Evolutionary conservation across 768 basidiomycete species (phyloP).

Genomic region (Leucocoprinus sp.): DNA sequence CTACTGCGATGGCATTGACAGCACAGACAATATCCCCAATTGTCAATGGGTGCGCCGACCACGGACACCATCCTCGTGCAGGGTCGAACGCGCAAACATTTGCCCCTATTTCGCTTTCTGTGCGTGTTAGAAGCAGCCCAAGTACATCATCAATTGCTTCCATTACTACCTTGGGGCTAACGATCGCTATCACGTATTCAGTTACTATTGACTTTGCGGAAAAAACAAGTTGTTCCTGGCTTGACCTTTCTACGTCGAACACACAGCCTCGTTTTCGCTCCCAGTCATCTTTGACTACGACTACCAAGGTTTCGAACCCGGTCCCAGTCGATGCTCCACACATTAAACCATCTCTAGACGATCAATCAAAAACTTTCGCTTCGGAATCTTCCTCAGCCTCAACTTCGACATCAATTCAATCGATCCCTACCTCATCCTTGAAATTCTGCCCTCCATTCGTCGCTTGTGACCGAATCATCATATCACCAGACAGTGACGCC

Average conservation of each 20-base stretch:
- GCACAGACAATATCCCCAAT: background rate
- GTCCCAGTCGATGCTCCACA: conserved; percentile 1
- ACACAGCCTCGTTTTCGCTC: conserved; percentile 9
- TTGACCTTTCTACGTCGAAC: conserved; percentile 6
- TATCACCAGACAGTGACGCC: conserved; percentile 7
- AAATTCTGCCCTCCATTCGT: conserved; percentile 11
- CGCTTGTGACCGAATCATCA: conserved; percentile 6
- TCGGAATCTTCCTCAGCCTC: background rate
- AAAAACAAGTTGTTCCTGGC: background rate
- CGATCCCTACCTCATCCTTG: background rate
- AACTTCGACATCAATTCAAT: background rate
- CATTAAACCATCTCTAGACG: conserved; percentile 2
- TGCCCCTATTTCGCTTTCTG: conserved; percentile 1
- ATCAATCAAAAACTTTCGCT: background rate
- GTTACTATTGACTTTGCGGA: conserved; percentile 3
- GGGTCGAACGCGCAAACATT: conserved; percentile 3
- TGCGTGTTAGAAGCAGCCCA: conserved; percentile 6
- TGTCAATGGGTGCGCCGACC: background rate
- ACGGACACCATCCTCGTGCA: conserved; percentile 9
- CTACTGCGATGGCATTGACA: conserved; percentile 1
- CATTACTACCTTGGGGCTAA: conserved; percentile 3
- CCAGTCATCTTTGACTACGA: conserved; percentile 5
- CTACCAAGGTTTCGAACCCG: conserved; percentile 8
- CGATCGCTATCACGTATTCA: conserved; percentile 7
- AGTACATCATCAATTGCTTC: background rate